Conservation (phyloP, 345 rosid species). For the Hibiscus trionum region DNA sequence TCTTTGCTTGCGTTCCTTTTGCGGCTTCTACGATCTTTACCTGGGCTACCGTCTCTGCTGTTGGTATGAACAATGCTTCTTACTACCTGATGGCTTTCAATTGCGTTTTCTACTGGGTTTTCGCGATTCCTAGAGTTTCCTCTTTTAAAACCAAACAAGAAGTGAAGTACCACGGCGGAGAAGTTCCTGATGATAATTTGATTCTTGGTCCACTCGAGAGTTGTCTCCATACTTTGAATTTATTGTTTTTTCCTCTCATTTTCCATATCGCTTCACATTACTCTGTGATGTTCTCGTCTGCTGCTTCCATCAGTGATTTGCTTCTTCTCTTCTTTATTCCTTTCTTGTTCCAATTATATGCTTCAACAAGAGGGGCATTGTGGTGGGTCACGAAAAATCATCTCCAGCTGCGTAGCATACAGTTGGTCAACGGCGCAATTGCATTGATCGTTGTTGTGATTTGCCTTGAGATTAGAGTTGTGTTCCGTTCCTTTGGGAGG, state of each 20-base stretch:
- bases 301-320: constrained; percentile 64
- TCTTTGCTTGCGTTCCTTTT: constrained; percentile 80
- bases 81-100: constrained; percentile 70
- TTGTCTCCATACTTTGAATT: constrained; percentile 69
- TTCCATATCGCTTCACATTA: constrained; percentile 88
- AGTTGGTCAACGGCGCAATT: constrained; percentile 77
- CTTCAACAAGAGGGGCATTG: constrained; percentile 87
- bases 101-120: constrained; percentile 92
- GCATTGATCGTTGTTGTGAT: constrained; percentile 80
- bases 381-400: constrained; percentile 87
- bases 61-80: constrained; percentile 81
- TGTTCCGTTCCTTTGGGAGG: constrained; percentile 89
- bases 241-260: constrained; percentile 70
- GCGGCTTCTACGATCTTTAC: constrained; percentile 75
- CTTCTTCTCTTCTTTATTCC: constrained; percentile 83
- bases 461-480: constrained; percentile 89
- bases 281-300: constrained; percentile 63
- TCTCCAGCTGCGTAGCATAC: constrained; percentile 67
- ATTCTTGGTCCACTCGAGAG: constrained; percentile 76
- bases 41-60: constrained; percentile 91
- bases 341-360: constrained; percentile 80
- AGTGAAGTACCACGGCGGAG: constrained; percentile 84
- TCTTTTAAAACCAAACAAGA: constrained; percentile 79
- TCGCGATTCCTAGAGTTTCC: constrained; percentile 74
- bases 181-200: constrained; percentile 75